Base-by-base conservation (phyloP, 148 eudicot species). In the Heliamphora exappendiculata region DNA sequence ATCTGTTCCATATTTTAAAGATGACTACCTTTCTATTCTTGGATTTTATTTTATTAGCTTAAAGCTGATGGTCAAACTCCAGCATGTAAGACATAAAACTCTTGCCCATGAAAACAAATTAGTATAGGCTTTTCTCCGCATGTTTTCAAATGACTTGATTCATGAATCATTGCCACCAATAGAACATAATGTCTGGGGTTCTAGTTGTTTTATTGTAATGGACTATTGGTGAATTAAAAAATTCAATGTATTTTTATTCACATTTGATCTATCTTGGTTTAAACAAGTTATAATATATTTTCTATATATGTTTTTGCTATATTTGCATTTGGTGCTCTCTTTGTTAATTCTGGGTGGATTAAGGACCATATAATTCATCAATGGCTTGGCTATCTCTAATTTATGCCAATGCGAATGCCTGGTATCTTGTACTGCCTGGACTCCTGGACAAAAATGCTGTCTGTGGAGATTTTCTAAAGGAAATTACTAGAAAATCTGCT, bases 381-480 rank as follows among this genome's bases (percentile, higher is more conserved):
- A 11, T 34, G 24, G 7, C 34, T 42, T 44, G 34, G 34, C 14
- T 0, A 29, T 44, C 20, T 67, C 49, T 68, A 24, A 24, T 68
- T 13, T 45, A 44, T 68, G 53, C 50, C 10, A 7, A 12, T 39
- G 8, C 31, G 16, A 31, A 31, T 34, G 29, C 13, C 20, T 36
- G 22, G 51, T 41, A 55, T 76, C 37, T 66, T 50, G 42, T 67
- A 66, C 57, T 41, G 70, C 31, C 64, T 33, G 29, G 20, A 49
- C 28, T 4, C 31, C 64, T 33, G 29, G 20, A 49, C 28, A 3
- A 3, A 60, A 62, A 31, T 62, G 51, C 36, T 57, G 45, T 29
- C 72, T n/a, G 4, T 68, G 55, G 49, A 36, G 72, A 24, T 76
- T 41, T 66, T 68, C 74, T 20, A 39, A 44, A 31, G 7, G 31